Evolutionary conservation across 2,329 filamentous ascomycete species (phyloP).

Genomic region (Aureobasidium uvarum): DNA sequence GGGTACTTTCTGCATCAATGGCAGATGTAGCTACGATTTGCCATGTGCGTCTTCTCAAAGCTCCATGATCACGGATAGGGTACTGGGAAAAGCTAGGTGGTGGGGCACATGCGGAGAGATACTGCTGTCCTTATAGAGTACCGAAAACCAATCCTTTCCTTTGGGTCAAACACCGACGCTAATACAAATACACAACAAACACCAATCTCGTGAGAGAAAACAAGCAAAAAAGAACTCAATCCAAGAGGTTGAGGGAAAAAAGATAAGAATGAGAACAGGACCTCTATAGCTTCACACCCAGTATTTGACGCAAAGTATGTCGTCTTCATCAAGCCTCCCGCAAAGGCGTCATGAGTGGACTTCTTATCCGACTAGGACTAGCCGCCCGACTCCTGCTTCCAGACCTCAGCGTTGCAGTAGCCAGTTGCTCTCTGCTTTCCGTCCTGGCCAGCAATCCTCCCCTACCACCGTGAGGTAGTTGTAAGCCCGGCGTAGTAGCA

Average conservation of each 20-base stretch:
- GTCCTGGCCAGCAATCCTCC: slow-evolving; percentile 72
- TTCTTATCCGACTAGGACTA: slow-evolving; percentile 45
- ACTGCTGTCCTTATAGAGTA: too few relatives aligned
- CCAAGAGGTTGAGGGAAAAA: neutral
- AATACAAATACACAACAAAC: neutral
- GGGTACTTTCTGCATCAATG: too few relatives aligned
- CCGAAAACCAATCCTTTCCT: too few relatives aligned
- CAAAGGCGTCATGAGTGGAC: slow-evolving; percentile 8
- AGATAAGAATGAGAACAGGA: neutral
- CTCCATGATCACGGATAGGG: too few relatives aligned
- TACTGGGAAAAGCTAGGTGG: too few relatives aligned
- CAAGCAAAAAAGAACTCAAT: neutral
- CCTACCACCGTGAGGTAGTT: slow-evolving; percentile 36
- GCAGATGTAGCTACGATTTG: too few relatives aligned
- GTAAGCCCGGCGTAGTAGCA: slow-evolving; percentile 5
- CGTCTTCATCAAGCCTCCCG: neutral
- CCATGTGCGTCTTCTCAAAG: too few relatives aligned
- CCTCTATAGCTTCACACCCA: neutral
- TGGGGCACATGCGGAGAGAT: too few relatives aligned
- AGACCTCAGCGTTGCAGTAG: slow-evolving; percentile 51
- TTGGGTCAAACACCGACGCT: neutral
- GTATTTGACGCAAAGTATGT: neutral
- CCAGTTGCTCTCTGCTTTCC: slow-evolving; percentile 77
- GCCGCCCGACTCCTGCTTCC: slow-evolving; percentile 50
- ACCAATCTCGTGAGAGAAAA: neutral